Base-by-base conservation (phyloP, 371 early-diverging fungal species). In the Lichtheimia ramosa region DNA sequence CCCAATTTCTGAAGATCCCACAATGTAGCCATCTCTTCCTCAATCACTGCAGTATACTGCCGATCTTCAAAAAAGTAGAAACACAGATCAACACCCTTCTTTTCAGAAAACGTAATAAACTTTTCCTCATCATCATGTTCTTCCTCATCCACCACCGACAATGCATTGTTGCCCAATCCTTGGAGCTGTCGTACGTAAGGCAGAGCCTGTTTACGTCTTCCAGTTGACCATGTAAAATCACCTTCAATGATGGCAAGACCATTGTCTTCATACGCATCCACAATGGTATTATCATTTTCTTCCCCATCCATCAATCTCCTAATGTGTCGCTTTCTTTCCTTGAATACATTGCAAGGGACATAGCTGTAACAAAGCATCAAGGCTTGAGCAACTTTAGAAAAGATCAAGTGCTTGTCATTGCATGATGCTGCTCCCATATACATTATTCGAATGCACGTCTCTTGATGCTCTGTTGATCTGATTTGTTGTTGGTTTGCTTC, bases 51-150 rank as follows among this genome's bases (percentile, higher is more conserved):
- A 18, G 5, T 20, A 24, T 24, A 51, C 16, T 25, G 6, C 15
- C 46, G 43, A 2, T 67, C 70, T n/a, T 70, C 67, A 67, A 73
- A 75, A 27, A 79, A 72, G 61, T 79, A 79, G 3, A 79, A 65
- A 18, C 75, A 72, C 1, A 79, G 58, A 54, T 79, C 77, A 48
- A 79, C 67, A 7, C 73, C 73, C 43, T 71, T 66, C 18, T 46
- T 21, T 18, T 10, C 18, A 21, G 46, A 5, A 21, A 18, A 46
- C 2, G 0, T n/a, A n/a, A 54, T 40, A 39, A 54, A 20, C 20
- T 43, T 43, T 0, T 43, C 55, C 2, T 54, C 51, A 3, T 51
- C 43, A 15, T 48, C 48, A 6, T 34, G 10, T 8, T 34, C 34
- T 34, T 8, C 8, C 34, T 8, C 10, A 34, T 34, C 34, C 6